Percentiles rank a stretch among this genome's conserved stretches.
Conservation (phyloP, 164 flowering plant genomes). For the grape (Vitis vinifera) region ASM3070453v1 NC_081810.1:6829001-6829500, state of each 20-base stretch:
- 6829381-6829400: slow-evolving; percentile 36
- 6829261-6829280: slow-evolving; percentile 49
- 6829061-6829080: slow-evolving; percentile 87
- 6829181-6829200: slow-evolving; percentile 46
- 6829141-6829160: slow-evolving; percentile 61
- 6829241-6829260: slow-evolving; percentile 60
- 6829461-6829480: no score
- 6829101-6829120: slow-evolving; percentile 95
- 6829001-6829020: slow-evolving; percentile 66
- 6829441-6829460: no score
- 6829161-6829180: slow-evolving; percentile 40
- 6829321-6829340: slow-evolving; percentile 38
- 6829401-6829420: slow-evolving; percentile 23
- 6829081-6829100: slow-evolving; percentile 66
- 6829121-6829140: slow-evolving; percentile 91
- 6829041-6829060: slow-evolving; percentile 47
- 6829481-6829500: no score
- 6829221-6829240: slow-evolving; percentile 41
- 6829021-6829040: slow-evolving; percentile 64
- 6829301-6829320: slow-evolving; percentile 48
- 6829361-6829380: slow-evolving; percentile 15
- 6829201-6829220: slow-evolving; percentile 46
- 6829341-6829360: slow-evolving; percentile 29
- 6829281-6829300: slow-evolving; percentile 58
- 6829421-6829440: neutral